Base-by-base conservation (phyloP, 345 rosid species). In the Eucalyptus paniculata region DNA sequence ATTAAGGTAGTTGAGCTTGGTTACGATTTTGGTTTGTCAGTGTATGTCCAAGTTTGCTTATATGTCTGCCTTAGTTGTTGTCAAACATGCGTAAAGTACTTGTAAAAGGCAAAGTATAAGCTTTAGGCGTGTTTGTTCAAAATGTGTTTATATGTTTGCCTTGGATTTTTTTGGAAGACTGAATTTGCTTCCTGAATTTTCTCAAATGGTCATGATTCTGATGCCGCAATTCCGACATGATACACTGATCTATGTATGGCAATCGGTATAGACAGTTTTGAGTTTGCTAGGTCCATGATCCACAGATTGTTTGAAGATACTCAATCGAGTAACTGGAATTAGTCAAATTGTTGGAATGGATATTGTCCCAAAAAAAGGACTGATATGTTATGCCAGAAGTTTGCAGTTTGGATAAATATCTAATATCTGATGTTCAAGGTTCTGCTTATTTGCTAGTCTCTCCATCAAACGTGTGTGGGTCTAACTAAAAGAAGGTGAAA, bases 391-490 rank as follows among this genome's bases (percentile, higher is more conserved):
- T 37, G 83, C 47, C 16, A 1, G 45, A 77, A 77, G 28, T 77
- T 77, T 37, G 83, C 45, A 77, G 0, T 77, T 0, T 1, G 83
- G 83, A 0, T 37, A 0, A 77, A 16, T 37, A 37, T 37, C 3
- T 0, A 37, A 37, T 19, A 77, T 77, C 1, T 6, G 28, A 77
- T 77, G 0, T 9, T 19, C 0, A 0, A 3, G 45, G 0, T 77
- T 0, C 83, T 77, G 47, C 45, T 37, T 37, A 37, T 37, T 37
- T 77, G 83, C 45, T 34, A 19, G 14, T 72, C 45, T 72, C 8
- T 72, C 45, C 1, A 32, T 32, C 42, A 32, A 32, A 32, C 0
- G 1, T 19, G 45, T 72, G 42, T 5, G 2, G 45, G 3, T 0
- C 1, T 1, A 37, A 37, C 2, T 9, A 34, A 34, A 2, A 77